Conservation (phyloP, 352 stramenopile genomes). For the Phytopythium litorale region DNA sequence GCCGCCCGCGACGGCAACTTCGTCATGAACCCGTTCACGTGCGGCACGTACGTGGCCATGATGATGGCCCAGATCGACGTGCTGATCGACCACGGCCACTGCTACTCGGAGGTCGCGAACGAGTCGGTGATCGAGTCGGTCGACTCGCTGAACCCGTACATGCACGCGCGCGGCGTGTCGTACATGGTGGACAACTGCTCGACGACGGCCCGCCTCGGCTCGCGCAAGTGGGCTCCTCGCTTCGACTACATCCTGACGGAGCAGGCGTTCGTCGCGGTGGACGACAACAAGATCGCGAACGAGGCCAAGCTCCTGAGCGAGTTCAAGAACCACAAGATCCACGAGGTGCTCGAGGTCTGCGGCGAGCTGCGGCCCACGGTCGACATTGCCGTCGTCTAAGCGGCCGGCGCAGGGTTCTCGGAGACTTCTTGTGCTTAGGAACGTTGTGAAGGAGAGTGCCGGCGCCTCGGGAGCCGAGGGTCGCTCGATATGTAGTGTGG, state of each 20-base stretch:
- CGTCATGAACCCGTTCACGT: slow-evolving; percentile 97
- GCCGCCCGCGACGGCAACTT: slow-evolving; percentile 93
- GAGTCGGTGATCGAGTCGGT: slow-evolving; percentile 98
- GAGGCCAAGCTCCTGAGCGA: slow-evolving; percentile 89
- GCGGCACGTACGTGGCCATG: slow-evolving; percentile 97
- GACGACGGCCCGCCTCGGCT: slow-evolving; percentile 97
- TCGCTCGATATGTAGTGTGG: slow-evolving; percentile 6
- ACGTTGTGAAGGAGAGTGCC: neutral
- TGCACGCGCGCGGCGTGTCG: slow-evolving; percentile 96
- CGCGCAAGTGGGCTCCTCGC: slow-evolving; percentile 96
- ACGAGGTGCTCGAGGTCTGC: slow-evolving; percentile 95
- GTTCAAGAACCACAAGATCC: slow-evolving; percentile 96
- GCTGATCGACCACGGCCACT: slow-evolving; percentile 94
- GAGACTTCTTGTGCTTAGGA: neutral
- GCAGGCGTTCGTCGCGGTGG: slow-evolving; percentile 94
- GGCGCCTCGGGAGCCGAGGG: neutral
- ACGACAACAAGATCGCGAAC: slow-evolving; percentile 90
- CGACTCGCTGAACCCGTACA: slow-evolving; percentile 98
- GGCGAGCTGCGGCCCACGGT: slow-evolving; percentile 94
- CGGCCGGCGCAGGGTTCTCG: neutral
- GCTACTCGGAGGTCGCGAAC: slow-evolving; percentile 98
- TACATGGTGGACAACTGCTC: slow-evolving; percentile 99
- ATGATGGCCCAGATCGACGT: slow-evolving; percentile 98
- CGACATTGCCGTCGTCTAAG: slow-evolving; percentile 91
- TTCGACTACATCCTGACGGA: slow-evolving; percentile 99